phyloP scores from a whole-genome alignment of 192 early-diverging fungal genomes.

The Ambispora gerdemannii region DNA sequence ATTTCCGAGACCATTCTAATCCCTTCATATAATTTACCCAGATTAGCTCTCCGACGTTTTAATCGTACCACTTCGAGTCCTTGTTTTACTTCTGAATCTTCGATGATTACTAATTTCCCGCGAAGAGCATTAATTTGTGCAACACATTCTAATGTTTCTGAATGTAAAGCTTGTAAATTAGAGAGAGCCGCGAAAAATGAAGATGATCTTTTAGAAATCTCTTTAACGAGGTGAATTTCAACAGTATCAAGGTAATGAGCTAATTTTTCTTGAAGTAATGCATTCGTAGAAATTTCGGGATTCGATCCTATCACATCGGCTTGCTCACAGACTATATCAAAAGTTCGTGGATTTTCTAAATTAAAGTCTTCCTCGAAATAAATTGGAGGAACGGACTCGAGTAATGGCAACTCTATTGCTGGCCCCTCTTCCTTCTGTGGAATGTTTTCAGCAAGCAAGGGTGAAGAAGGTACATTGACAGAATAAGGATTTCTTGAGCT shows the following conservation, averaged over 20 bases:
- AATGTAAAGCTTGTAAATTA: slow-evolving; percentile 89
- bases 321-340: slow-evolving; percentile 77
- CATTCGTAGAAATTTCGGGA: slow-evolving; percentile 55
- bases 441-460: slow-evolving; percentile 41
- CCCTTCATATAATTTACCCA: slow-evolving; percentile 63
- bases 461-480: slow-evolving; percentile 35
- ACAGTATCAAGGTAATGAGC: slow-evolving; percentile 89
- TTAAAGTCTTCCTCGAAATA: slow-evolving; percentile 86
- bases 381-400: slow-evolving; percentile 81
- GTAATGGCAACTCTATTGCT: slow-evolving; percentile 60
- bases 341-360: slow-evolving; percentile 86
- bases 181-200: slow-evolving; percentile 95
- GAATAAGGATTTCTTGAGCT: slow-evolving; percentile 53
- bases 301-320: slow-evolving; percentile 54
- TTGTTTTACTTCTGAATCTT: slow-evolving; percentile 64
- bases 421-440: slow-evolving; percentile 36
- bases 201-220: slow-evolving; percentile 90
- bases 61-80: slow-evolving; percentile 82
- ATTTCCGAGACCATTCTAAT: slow-evolving; percentile 75
- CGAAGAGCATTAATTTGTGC: slow-evolving; percentile 80
- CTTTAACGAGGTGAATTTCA: slow-evolving; percentile 89
- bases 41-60: slow-evolving; percentile 69
- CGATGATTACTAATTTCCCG: slow-evolving; percentile 59
- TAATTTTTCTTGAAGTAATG: slow-evolving; percentile 83
- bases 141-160: slow-evolving; percentile 88